These are phyloP conservation scores for Pseudocercospora fuligena DNA, from an alignment of 2,329 filamentous ascomycete species.

Conservation along the genomic window DNA sequence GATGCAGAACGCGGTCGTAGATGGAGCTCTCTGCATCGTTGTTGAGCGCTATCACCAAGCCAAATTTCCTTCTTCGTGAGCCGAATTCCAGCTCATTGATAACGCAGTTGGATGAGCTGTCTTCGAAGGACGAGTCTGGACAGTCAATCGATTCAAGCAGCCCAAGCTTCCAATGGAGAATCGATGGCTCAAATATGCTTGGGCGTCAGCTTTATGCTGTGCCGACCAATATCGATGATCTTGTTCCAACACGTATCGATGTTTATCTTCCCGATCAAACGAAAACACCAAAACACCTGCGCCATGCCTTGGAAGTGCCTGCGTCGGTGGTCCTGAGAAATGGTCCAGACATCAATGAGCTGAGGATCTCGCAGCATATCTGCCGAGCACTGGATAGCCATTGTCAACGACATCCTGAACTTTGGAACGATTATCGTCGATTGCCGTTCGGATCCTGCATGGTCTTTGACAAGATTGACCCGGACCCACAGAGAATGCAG, in stretches of 20 bases:
- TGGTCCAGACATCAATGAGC: background rate
- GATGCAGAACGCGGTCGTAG: background rate
- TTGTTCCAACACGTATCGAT: background rate
- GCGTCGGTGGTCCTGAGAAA: background rate
- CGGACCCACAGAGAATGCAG: background rate
- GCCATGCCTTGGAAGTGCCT: background rate
- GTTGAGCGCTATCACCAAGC: background rate
- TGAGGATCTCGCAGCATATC: background rate
- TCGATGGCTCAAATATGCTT: background rate
- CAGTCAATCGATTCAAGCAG: background rate
- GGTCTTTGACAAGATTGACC: background rate
- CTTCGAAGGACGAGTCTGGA: background rate
- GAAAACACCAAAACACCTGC: background rate
- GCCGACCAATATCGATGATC: background rate
- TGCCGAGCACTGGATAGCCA: background rate
- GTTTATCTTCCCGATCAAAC: background rate
- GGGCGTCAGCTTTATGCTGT: slow-evolving; percentile 1
- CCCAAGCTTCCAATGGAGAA: background rate
- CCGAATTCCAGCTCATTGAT: background rate
- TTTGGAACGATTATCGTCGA: background rate
- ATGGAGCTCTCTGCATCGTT: slow-evolving; percentile 4
- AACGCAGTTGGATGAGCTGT: too few relatives aligned
- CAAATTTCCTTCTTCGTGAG: background rate
- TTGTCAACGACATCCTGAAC: background rate
- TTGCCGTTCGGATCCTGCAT: background rate